Percentiles rank a stretch among this genome's conserved stretches.
Conservation (phyloP, 2,329 filamentous ascomycete genomes). For the Alternaria hordeiaustralica region DNA sequence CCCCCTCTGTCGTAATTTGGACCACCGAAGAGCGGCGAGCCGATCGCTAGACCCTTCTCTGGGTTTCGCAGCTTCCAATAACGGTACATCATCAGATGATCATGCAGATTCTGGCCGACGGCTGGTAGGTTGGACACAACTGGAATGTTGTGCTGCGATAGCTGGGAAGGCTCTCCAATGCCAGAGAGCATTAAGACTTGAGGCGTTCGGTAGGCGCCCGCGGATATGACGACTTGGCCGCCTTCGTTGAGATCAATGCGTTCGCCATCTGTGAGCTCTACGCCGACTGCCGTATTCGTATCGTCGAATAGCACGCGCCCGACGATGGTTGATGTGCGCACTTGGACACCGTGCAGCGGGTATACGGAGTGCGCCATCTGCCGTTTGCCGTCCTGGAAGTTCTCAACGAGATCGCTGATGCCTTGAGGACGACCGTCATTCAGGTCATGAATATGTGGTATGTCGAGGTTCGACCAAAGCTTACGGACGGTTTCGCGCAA, state of each 20-base stretch:
- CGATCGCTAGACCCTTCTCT: slow-evolving; percentile 25
- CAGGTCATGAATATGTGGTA: slow-evolving; percentile 17
- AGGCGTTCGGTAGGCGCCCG: slow-evolving; percentile 39
- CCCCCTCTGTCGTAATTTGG: slow-evolving; percentile 29
- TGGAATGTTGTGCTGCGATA: slow-evolving; percentile 54
- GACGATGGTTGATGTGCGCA: slow-evolving; percentile 20
- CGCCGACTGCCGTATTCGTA: slow-evolving; percentile 19
- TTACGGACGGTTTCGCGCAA: slow-evolving; percentile 19
- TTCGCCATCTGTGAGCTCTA: slow-evolving; percentile 21
- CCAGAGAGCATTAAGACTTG: slow-evolving; percentile 41
- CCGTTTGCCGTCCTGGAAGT: slow-evolving; percentile 30
- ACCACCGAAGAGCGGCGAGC: slow-evolving; percentile 24
- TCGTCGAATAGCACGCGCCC: slow-evolving; percentile 16
- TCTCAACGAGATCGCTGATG: slow-evolving; percentile 30
- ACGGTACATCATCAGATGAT: slow-evolving; percentile 53
- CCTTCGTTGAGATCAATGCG: neutral
- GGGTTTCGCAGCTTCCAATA: slow-evolving; percentile 37
- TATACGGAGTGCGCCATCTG: slow-evolving; percentile 25
- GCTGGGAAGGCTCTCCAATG: slow-evolving; percentile 49
- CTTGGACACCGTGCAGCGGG: slow-evolving; percentile 17
- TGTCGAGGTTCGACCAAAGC: slow-evolving; percentile 21
- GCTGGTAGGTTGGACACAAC: slow-evolving; percentile 53
- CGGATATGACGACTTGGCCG: slow-evolving; percentile 38
- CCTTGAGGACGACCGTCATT: slow-evolving; percentile 31
- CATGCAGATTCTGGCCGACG: slow-evolving; percentile 68